Conservation (phyloP, 345 rosid species). For the Populus euphratica region DNA sequence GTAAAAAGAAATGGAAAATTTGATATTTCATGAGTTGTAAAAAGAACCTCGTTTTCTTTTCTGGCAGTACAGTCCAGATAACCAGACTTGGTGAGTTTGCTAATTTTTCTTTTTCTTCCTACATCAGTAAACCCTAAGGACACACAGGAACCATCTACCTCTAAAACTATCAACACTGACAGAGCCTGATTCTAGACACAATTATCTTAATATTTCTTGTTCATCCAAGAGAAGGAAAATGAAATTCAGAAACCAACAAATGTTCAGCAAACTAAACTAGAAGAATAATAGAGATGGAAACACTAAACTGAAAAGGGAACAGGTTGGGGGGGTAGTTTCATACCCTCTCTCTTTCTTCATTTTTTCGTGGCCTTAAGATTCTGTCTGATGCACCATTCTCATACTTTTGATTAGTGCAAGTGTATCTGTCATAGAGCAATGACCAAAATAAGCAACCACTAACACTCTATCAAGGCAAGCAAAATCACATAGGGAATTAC, state of each 20-base stretch:
- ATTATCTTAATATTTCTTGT: not conserved
- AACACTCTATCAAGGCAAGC: not conserved
- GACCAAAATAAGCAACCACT: constrained; percentile 4
- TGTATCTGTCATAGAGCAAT: constrained; percentile 39
- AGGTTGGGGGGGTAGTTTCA: not conserved
- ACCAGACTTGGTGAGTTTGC: no score
- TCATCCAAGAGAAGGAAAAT: not conserved
- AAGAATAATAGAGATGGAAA: not conserved
- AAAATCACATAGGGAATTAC: not conserved
- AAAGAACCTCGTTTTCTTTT: no score
- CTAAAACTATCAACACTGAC: not conserved
- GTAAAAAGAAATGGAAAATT: no score
- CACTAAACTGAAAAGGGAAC: not conserved
- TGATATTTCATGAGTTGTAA: no score
- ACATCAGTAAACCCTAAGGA: no score
- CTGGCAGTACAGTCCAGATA: no score
- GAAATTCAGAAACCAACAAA: not conserved
- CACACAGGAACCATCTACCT: not conserved
- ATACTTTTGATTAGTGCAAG: constrained; percentile 47
- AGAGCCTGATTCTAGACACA: not conserved
- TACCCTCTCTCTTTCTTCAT: constrained; percentile 82
- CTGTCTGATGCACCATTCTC: constrained; percentile 48
- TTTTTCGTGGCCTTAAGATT: constrained; percentile 63
- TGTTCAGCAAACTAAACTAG: not conserved
- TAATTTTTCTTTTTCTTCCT: no score